Base-by-base conservation (phyloP, 2,329 filamentous ascomycete species). In the Aspergillus japonicus region DNA sequence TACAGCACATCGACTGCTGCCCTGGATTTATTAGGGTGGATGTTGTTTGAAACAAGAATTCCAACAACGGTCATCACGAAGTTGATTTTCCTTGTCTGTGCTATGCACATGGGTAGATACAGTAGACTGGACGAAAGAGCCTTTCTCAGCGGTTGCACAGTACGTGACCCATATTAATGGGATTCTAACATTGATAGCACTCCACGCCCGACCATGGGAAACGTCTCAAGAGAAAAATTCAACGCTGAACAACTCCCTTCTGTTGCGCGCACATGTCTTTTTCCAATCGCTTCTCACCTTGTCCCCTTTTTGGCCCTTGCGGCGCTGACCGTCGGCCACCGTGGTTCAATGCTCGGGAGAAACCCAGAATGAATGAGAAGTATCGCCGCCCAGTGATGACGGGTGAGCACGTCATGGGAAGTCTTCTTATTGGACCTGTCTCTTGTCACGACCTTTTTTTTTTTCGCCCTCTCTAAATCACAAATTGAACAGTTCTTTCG, bases 351-450 rank as follows among this genome's bases (percentile, higher is more conserved):
- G 21, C 31, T 56, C 48, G 47, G 58, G 53, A 42, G 31, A 60
- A 60, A 49, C 47, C 33, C 31, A 52, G 50, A 52, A 42, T 11
- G 31, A 44, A 44, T n/a, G 14, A 44, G 5, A 35, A 35, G 33
- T 12, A 35, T 35, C 56, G 54, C n/a, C 57, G 54, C 24, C 52
- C 49, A 26, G 29, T 44, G 50, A 62, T 60, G 60, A 59, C 61
- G 63, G 59, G 29, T 59, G 53, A 61, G 61, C 59, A 64, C 61
- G 62, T 62, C 63, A 64, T 60, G 39, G 29, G 33, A 35, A 50
- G 21, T 23, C 8, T 29, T 24, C 21, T 59, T 48, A 59, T 59
- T 59, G 57, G 58, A 60, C 19, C 47, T 56, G 31, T 56, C 58
- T 42, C 10, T 55, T 47, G 26, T 50, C 23, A 29, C 52, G 24